These are phyloP conservation scores for Tuber indicum DNA, from an alignment of 495 filamentous ascomycete genomes.

Conservation along the genomic window DNA sequence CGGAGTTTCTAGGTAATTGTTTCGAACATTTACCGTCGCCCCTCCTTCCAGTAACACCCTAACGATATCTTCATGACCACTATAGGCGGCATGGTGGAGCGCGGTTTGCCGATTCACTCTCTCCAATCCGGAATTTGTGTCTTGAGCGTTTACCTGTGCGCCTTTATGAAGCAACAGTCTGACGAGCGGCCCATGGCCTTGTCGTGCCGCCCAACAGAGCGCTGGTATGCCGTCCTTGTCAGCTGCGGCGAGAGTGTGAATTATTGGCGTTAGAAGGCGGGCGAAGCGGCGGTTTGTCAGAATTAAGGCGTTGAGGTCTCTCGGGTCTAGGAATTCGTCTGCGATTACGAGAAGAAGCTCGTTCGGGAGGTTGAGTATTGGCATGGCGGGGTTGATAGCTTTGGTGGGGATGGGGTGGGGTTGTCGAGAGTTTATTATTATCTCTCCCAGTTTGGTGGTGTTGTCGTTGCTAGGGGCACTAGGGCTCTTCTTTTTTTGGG, in stretches of 20 bases:
- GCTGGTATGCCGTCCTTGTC: conserved; percentile 11
- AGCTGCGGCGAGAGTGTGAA: conserved; percentile 8
- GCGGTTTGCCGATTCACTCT: background rate
- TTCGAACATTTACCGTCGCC: background rate
- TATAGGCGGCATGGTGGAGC: background rate
- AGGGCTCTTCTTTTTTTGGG: background rate
- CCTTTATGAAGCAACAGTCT: background rate
- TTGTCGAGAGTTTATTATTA: conserved; percentile 4
- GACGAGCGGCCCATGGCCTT: background rate
- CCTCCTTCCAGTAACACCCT: conserved; percentile 8
- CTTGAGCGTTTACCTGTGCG: background rate
- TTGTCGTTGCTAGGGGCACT: conserved; percentile 1
- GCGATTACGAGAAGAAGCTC: conserved; percentile 23
- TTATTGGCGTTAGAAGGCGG: conserved; percentile 4
- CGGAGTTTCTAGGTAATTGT: background rate
- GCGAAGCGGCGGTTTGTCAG: conserved; percentile 19
- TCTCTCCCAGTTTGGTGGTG: conserved; percentile 2
- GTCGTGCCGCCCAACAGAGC: conserved; percentile 9
- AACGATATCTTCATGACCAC: background rate
- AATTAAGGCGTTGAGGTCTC: conserved; percentile 15
- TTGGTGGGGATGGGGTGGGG: background rate
- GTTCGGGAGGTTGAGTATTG: conserved; percentile 26
- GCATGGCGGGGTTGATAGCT: conserved; percentile 8
- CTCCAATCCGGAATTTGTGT: background rate
- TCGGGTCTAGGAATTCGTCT: conserved; percentile 6